These are phyloP conservation scores for Myochromella boudieri DNA, from an alignment of 768 basidiomycete species.

Conservation along the genomic window DNA sequence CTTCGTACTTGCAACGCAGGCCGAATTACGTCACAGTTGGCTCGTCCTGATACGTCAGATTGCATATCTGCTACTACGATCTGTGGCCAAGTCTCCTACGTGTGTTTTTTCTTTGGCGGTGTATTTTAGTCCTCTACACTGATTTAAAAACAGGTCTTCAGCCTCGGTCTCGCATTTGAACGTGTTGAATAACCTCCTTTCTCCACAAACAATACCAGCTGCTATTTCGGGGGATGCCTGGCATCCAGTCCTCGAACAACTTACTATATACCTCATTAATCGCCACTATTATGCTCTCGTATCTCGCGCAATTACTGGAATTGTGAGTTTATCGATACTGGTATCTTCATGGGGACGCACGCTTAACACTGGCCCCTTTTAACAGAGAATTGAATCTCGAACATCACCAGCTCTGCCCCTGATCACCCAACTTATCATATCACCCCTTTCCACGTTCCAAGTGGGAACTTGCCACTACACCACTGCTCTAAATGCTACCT, in stretches of 20 bases:
- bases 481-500: conserved; percentile 37
- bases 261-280: conserved; percentile 49
- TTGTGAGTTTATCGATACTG: no score
- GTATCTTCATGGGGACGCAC: no score
- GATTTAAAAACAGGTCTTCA: no score
- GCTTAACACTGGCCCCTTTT: no score
- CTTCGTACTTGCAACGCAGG: conserved; percentile 35
- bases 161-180: conserved; percentile 47
- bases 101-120: conserved; percentile 35
- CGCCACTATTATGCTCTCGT: conserved; percentile 48
- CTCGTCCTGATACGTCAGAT: conserved; percentile 55
- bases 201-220: conserved; percentile 23
- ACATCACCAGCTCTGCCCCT: conserved; percentile 47
- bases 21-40: conserved; percentile 49
- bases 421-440: conserved; percentile 45
- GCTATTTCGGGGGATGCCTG: no score
- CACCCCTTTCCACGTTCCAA: conserved; percentile 34
- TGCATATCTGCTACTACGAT: conserved; percentile 48
- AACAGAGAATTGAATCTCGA: conserved; percentile 58
- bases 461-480: conserved; percentile 23
- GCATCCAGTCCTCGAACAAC: no score
- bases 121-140: no score
- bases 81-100: conserved; percentile 49
- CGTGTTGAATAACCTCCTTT: conserved; percentile 50
- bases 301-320: conserved; percentile 38